Evolutionary conservation across 2,329 filamentous ascomycete genomes (phyloP).

Genomic region (Colletotrichum liaoningense): DNA sequence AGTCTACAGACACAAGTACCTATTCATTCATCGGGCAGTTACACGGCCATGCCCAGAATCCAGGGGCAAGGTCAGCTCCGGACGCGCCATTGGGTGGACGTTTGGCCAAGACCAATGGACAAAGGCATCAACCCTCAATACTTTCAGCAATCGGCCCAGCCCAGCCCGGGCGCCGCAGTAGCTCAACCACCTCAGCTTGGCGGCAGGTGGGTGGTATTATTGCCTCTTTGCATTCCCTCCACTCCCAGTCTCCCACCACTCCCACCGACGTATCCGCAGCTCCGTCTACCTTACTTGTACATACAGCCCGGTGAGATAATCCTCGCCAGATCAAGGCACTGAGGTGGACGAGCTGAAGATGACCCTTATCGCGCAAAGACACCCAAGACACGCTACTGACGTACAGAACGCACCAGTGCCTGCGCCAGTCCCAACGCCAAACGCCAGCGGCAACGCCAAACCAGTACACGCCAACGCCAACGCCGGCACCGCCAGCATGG

Average conservation of each 20-base stretch:
- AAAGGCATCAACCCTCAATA: background rate
- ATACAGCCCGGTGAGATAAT: background rate
- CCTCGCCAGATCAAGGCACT: too few species aligned
- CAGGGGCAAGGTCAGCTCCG: background rate
- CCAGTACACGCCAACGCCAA: conserved; percentile 1
- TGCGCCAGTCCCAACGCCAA: conserved; percentile 7
- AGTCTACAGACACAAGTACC: background rate
- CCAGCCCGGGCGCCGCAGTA: background rate
- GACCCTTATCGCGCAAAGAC: conserved; percentile 9
- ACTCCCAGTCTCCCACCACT: background rate
- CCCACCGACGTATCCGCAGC: background rate
- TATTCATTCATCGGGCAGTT: background rate
- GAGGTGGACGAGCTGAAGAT: background rate
- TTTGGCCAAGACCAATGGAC: conserved; percentile 25
- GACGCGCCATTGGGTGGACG: background rate
- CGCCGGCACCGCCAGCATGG: conserved; percentile 19
- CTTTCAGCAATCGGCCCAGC: background rate
- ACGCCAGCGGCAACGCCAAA: conserved; percentile 6
- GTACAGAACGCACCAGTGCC: conserved; percentile 4
- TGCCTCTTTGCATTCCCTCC: conserved; percentile 2
- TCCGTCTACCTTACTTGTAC: too few species aligned
- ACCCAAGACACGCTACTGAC: background rate
- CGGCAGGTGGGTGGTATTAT: conserved; percentile 6
- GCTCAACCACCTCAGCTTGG: conserved; percentile 1
- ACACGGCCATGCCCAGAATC: background rate